Conservation (phyloP, 805 yeast species). For the Jamesozyma gamospora region DNA sequence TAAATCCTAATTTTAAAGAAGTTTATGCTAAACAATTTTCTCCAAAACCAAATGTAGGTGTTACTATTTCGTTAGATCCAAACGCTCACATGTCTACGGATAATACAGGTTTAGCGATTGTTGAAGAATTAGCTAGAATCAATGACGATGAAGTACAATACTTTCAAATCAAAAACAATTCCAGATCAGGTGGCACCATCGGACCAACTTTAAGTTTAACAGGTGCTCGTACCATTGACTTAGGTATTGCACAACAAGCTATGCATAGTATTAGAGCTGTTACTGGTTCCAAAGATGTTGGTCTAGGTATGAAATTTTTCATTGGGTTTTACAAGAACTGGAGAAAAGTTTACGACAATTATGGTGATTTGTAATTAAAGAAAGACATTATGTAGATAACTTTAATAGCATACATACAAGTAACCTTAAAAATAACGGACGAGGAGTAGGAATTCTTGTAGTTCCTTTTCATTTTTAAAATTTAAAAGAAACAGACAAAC, state of each 20-base stretch:
- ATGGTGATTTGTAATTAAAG: conserved; percentile 37
- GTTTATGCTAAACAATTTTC: conserved; percentile 69
- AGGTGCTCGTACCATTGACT: conserved; percentile 67
- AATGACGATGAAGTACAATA: conserved; percentile 63
- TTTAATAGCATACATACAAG: too few species aligned
- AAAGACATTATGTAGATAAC: too few species aligned
- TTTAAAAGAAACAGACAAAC: too few species aligned
- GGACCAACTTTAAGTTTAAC: conserved; percentile 63
- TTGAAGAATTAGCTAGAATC: conserved; percentile 56
- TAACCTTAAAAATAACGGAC: too few species aligned
- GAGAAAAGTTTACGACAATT: conserved; percentile 48
- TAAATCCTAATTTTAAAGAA: conserved; percentile 65
- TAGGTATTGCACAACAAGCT: conserved; percentile 75
- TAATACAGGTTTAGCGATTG: conserved; percentile 56
- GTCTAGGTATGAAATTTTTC: conserved; percentile 64
- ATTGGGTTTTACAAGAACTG: conserved; percentile 58
- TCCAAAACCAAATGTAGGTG: conserved; percentile 71
- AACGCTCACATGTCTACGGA: conserved; percentile 82
- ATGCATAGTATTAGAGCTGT: conserved; percentile 85
- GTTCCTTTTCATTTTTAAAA: too few species aligned
- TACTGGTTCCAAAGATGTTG: conserved; percentile 67
- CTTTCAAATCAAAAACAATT: conserved; percentile 79
- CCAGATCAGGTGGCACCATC: conserved; percentile 82
- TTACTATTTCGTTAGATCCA: conserved; percentile 62
- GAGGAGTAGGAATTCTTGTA: too few species aligned